Evolutionary conservation across 495 filamentous ascomycete species (phyloP).

Genomic region (Trichoderma asperelloides): DNA sequence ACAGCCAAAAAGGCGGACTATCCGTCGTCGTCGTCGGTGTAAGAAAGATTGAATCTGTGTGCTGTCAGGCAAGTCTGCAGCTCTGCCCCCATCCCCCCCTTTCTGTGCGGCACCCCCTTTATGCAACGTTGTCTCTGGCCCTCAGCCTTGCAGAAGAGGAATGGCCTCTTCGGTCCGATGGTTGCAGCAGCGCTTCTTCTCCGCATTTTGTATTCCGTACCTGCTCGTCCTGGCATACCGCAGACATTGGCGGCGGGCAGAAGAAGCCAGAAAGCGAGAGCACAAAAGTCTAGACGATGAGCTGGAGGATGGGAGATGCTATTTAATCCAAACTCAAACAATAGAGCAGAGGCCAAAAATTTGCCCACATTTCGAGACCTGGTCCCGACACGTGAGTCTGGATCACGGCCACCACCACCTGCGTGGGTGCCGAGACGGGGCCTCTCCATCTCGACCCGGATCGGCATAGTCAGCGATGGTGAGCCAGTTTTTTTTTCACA

Average conservation of each 20-base stretch:
- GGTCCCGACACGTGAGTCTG: too few species aligned
- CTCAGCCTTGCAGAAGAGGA: conserved; percentile 6
- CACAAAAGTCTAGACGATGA: too few species aligned
- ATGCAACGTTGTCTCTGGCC: conserved; percentile 2
- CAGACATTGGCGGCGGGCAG: background rate
- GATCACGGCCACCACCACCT: too few species aligned
- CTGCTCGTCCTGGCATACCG: background rate
- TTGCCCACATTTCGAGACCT: background rate
- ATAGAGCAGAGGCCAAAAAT: background rate
- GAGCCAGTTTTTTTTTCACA: background rate
- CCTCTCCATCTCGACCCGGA: background rate
- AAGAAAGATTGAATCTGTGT: too few species aligned
- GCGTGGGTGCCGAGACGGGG: background rate
- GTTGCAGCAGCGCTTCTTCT: too few species aligned
- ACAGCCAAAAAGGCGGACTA: too few species aligned
- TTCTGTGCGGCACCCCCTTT: background rate
- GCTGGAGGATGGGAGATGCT: too few species aligned
- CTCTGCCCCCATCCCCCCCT: background rate
- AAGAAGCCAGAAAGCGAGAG: background rate
- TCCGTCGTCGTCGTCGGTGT: too few species aligned
- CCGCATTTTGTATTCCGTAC: background rate
- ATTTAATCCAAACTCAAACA: background rate
- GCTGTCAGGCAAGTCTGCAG: too few species aligned
- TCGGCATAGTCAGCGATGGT: background rate
- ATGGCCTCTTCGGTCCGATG: conserved; percentile 7